Evolutionary conservation across 116 monocot genomes (phyloP), one percentile per base, ranked within the genome.

Genomic region (Cymodocea nodosa): DNA sequence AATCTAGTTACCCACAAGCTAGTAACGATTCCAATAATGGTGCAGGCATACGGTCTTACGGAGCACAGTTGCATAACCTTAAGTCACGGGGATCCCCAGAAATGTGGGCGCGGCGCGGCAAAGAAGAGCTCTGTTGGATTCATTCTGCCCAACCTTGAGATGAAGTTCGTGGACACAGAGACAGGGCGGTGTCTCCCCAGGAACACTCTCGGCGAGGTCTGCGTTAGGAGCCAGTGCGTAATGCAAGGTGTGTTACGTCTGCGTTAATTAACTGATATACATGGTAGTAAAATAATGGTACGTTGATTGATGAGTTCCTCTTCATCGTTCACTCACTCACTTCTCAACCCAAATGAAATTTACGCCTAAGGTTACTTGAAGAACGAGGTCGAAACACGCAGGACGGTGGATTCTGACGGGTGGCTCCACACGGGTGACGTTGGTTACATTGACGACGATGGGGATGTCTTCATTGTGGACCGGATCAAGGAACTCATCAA

Each of bases 11-110:
- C n/a, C n/a, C n/a, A n/a, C n/a, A n/a, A n/a, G n/a, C n/a, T n/a
- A n/a, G n/a, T n/a, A n/a, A n/a, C n/a, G n/a, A n/a, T n/a, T n/a
- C n/a, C n/a, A n/a, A n/a, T n/a, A n/a, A n/a, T n/a, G n/a, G n/a
- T 40, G 23, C 61, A 89, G 89, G 89, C 93, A 23, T 89, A 93
- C 57, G 95, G 90, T n/a, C 69, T 95, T 20, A 90, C 95, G 11
- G 90, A 95, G 76, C 95, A 90, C 39, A 95, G 87, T 65, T 95
- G 95, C 90, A 95, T 95, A 39, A 90, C 95, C 0, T 63, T 95
- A n/a, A 90, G 77, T 12, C 94, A 95, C 69, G 78, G 81, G 14
- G 80, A 80, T 62, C 84, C 86, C 16, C 78, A 54, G 17, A 74
- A 62, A 51, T 79, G 90, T n/a, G n/a, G n/a, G 4, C 79, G 74